Evolutionary conservation across 768 basidiomycete genomes (phyloP).

Genomic region (Hypsizygus marmoreus): DNA sequence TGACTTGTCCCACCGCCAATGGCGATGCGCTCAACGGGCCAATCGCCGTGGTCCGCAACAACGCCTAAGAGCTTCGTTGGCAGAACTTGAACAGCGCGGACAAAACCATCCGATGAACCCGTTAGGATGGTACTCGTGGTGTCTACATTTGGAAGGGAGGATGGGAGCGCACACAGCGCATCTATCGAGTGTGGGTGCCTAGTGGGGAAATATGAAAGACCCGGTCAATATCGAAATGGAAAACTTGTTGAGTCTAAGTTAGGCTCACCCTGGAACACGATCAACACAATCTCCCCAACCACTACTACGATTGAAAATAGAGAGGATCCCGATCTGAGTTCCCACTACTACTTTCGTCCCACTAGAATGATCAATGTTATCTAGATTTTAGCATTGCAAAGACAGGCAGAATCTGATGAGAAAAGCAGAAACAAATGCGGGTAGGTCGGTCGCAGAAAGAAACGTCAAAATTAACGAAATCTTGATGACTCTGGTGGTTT

Average conservation of each 20-base stretch:
- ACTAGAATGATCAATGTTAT: too few relatives aligned
- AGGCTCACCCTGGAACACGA: constrained; percentile 76
- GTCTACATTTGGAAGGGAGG: constrained; percentile 59
- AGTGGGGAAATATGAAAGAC: constrained; percentile 11
- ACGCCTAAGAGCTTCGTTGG: constrained; percentile 91
- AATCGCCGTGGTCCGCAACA: constrained; percentile 89
- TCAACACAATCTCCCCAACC: constrained; percentile 95
- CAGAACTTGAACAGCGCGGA: constrained; percentile 84
- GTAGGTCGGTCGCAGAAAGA: constrained; percentile 1
- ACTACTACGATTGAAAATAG: constrained; percentile 83
- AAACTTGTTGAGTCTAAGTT: background rate
- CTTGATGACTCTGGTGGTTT: constrained; percentile 2
- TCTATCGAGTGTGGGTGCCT: constrained; percentile 94
- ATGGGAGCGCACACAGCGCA: constrained; percentile 74
- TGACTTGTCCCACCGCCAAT: constrained; percentile 47
- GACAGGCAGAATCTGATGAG: constrained; percentile 4
- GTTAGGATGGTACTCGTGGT: constrained; percentile 76
- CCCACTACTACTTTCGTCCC: constrained; percentile 85
- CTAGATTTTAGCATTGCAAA: constrained; percentile 16
- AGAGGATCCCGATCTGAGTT: constrained; percentile 86
- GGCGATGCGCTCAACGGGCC: constrained; percentile 86
- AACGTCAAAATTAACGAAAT: background rate
- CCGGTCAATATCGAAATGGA: constrained; percentile 3
- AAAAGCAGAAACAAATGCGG: constrained; percentile 1
- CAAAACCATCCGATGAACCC: constrained; percentile 89